Base-by-base conservation (phyloP, 805 yeast species). In the Isabelozyma gotoi region DNA sequence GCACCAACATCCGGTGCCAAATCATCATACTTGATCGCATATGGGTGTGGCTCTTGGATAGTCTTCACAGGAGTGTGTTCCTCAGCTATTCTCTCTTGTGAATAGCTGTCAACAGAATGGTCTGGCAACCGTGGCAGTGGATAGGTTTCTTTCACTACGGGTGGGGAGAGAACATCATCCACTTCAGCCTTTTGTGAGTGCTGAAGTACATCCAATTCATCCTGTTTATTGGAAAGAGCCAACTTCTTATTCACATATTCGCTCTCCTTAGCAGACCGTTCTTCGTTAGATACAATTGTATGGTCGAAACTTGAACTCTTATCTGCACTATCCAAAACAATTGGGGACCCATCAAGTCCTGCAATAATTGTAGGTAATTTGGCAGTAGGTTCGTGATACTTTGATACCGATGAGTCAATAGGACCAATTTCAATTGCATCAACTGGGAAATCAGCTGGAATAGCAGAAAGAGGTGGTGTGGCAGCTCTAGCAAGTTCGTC, bases 341-440 rank as follows among this genome's bases (percentile, higher is more conserved):
- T 16, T 11, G 39, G 39, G 14, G 39, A n/a, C 31, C 39, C 39
- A 21, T 36, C 39, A 11, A 18, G 19, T 3, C 32, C 39, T 11
- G 39, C 17, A 20, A 36, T 21, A 24, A 36, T 20, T 4, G 39
- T 36, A 15, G 38, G 38, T 14, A 35, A 19, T 10, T 2, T 14
- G 8, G 34, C n/a, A 16, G 34, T 12, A 32, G 29, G 29, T 4
- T 24, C 29, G 4, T 24, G 8, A 24, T 24, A 24, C 29, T 24
- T 24, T 1, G 29, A n/a, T n/a, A n/a, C n/a, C n/a, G n/a, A n/a
- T n/a, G n/a, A 24, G 5, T 24, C 10, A 24, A 24, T 3, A 10
- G 29, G 3, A 3, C 29, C 29, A 10, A 24, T n/a, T 24, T 24
- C 29, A 24, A 24, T 24, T 10, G 29, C 29, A 10, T 24, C 29